Evolutionary conservation across 1,139 yeast genomes (phyloP).

Genomic region (Candida mesenterica): DNA sequence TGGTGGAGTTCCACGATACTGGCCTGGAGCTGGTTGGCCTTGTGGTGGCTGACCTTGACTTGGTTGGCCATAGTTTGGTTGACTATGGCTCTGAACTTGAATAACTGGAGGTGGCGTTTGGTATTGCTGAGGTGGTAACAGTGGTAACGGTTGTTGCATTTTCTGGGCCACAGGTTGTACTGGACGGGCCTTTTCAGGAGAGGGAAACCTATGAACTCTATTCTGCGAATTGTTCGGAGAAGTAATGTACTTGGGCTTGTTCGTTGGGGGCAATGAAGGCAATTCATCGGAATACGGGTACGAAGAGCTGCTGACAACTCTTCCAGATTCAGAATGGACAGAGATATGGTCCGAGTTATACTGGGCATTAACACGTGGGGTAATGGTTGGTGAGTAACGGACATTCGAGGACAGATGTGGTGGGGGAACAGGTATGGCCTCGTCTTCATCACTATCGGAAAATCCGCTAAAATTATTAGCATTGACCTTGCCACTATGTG

Average conservation of each 20-base stretch:
- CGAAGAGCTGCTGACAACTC: conserved; percentile 19
- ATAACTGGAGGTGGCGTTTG: too few relatives aligned
- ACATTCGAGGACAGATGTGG: conserved; percentile 9
- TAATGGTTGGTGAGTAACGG: conserved; percentile 13
- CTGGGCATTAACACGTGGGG: conserved; percentile 13
- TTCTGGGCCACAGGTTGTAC: too few relatives aligned
- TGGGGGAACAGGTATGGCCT: conserved; percentile 18
- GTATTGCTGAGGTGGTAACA: conserved; percentile 3
- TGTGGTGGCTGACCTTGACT: too few relatives aligned
- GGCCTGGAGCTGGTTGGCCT: too few relatives aligned
- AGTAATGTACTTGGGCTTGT: conserved; percentile 33
- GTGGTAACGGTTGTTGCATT: background rate
- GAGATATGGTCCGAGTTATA: conserved; percentile 20
- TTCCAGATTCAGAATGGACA: conserved; percentile 30
- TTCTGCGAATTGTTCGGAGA: conserved; percentile 39
- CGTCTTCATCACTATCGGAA: conserved; percentile 17
- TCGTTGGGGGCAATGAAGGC: conserved; percentile 14
- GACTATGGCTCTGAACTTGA: too few relatives aligned
- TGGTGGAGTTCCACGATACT: too few relatives aligned
- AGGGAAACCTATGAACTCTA: conserved; percentile 17
- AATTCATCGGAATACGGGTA: conserved; percentile 21
- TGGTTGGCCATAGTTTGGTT: too few relatives aligned
- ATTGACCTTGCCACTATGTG: conserved; percentile 4
- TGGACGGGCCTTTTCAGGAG: conserved; percentile 11
- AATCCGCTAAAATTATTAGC: conserved; percentile 13